A percentile compares a stretch with the other conserved stretches of the same genome.
phyloP scores from a whole-genome alignment of 495 filamentous ascomycete species.

The Daldinia decipiens region DNA sequence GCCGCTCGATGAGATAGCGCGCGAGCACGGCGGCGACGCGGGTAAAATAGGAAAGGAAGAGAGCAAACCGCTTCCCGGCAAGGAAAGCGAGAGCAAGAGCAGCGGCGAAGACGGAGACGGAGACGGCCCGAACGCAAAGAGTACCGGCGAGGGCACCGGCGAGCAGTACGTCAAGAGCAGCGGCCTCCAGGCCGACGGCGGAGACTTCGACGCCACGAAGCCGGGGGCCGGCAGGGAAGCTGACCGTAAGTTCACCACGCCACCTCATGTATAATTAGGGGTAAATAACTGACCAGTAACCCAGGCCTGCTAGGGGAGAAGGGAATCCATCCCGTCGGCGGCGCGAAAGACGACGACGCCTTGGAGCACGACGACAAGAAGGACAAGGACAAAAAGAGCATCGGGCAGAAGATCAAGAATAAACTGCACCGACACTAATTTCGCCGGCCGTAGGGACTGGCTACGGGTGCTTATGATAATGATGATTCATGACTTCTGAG shows the following conservation, averaged over 20 bases:
- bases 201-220: constrained; percentile 67
- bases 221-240: constrained; percentile 73
- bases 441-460: neutral
- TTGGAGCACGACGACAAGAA: constrained; percentile 48
- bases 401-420: constrained; percentile 49
- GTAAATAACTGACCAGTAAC: neutral
- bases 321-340: constrained; percentile 45
- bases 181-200: constrained; percentile 61
- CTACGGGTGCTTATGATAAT: neutral
- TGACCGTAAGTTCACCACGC: constrained; percentile 62
- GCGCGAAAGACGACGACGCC: constrained; percentile 9
- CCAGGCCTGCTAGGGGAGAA: constrained; percentile 58
- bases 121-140: constrained; percentile 49
- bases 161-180: constrained; percentile 65
- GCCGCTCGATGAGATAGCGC: constrained; percentile 54
- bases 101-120: constrained; percentile 30
- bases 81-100: neutral
- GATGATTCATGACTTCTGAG: constrained; percentile 16
- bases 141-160: constrained; percentile 59
- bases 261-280: neutral
- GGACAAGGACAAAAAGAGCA: constrained; percentile 47
- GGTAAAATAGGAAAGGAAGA: constrained; percentile 26
- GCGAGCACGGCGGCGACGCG: constrained; percentile 56
- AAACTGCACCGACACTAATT: constrained; percentile 47
- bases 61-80: constrained; percentile 7